Conservation (phyloP, 257 asterid genomes). For the Datura wrightii region DNA sequence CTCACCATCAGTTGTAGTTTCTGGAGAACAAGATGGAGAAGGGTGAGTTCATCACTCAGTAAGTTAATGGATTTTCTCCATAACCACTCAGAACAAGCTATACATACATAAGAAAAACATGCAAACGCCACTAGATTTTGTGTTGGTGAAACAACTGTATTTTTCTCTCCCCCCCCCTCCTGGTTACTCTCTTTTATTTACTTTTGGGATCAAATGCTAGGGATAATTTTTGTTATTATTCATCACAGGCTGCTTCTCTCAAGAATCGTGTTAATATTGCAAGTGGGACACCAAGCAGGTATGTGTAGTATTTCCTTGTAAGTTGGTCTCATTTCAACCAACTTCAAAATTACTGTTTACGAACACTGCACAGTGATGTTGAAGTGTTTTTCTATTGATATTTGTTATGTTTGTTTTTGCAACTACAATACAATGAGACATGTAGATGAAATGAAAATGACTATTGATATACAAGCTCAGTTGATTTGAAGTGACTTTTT, state of each 20-base stretch:
- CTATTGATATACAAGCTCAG: background rate
- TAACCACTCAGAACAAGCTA: background rate
- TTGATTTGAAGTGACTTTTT: background rate
- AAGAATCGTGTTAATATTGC: constrained; percentile 88
- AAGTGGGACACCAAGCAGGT: constrained; percentile 98
- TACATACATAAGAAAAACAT: background rate
- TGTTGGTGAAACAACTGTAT: background rate
- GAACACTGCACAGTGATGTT: background rate
- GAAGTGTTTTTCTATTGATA: background rate
- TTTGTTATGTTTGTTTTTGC: background rate
- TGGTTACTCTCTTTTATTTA: background rate
- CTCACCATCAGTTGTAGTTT: background rate
- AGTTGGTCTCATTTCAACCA: constrained; percentile 19
- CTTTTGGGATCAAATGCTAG: constrained; percentile 24
- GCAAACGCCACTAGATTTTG: background rate
- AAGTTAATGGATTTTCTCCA: background rate
- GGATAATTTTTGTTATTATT: constrained; percentile 33
- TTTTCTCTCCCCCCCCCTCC: background rate
- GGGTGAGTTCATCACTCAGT: background rate
- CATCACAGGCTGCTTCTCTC: constrained; percentile 63
- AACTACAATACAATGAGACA: constrained; percentile 28
- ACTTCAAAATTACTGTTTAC: background rate
- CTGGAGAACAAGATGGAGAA: background rate
- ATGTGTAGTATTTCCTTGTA: constrained; percentile 26
- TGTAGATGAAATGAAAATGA: background rate